Percentiles rank a stretch among this genome's conserved stretches.
phyloP scores from a whole-genome alignment of 2,329 filamentous ascomycete genomes.

The Exophiala sideris region DNA sequence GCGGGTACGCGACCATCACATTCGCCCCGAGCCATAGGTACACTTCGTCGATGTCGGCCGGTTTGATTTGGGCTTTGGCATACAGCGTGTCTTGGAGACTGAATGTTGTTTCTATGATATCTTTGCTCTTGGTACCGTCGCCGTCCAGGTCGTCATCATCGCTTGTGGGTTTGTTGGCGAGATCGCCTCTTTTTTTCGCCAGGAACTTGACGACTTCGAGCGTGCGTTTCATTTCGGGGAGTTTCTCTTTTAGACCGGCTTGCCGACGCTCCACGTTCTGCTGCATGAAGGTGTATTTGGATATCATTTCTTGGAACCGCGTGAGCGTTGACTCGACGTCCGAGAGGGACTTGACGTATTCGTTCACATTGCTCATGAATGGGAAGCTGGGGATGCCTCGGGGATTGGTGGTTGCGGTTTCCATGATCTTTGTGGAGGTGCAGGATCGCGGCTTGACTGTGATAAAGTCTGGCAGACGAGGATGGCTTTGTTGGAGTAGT shows the following conservation, averaged over 20 bases:
- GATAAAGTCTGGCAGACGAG: no score
- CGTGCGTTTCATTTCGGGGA: conserved; percentile 95
- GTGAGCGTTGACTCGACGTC: conserved; percentile 46
- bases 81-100: conserved; percentile 96
- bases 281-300: conserved; percentile 99
- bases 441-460: no score
- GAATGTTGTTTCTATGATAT: conserved; percentile 75
- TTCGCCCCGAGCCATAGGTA: conserved; percentile 98
- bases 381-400: conserved; percentile 47
- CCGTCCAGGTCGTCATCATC: conserved; percentile 8
- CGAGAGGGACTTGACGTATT: conserved; percentile 45
- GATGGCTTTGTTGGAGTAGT: no score
- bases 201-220: conserved; percentile 87
- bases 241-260: conserved; percentile 82
- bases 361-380: conserved; percentile 46
- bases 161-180: conserved; percentile 10
- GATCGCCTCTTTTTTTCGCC: conserved; percentile 58
- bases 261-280: conserved; percentile 82
- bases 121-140: conserved; percentile 43
- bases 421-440: conserved; percentile 5
- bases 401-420: conserved; percentile 36
- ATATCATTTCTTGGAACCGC: conserved; percentile 52
- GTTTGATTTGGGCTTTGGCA: conserved; percentile 76
- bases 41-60: conserved; percentile 73
- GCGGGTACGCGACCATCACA: conserved; percentile 93